These are phyloP conservation scores for Lichtheimia hyalospora DNA, from an alignment of 371 early-diverging fungal species.

Conservation along the genomic window DNA sequence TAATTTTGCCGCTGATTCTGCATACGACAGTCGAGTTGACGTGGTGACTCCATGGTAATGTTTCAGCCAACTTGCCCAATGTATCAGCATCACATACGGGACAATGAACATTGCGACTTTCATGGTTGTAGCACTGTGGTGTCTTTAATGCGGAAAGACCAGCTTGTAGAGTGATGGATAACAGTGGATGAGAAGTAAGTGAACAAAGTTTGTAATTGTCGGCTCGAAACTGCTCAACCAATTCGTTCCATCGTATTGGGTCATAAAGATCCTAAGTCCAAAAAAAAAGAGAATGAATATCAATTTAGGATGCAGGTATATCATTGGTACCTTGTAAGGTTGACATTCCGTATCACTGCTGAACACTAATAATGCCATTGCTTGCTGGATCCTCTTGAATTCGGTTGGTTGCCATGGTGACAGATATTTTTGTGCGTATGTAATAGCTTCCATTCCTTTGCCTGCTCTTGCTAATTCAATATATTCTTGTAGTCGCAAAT, in stretches of 20 bases:
- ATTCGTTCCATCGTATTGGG: constrained; percentile 72
- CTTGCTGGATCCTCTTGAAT: constrained; percentile 75
- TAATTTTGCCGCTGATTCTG: constrained; percentile 81
- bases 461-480: constrained; percentile 77
- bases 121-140: constrained; percentile 70
- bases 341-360: constrained; percentile 69
- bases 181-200: constrained; percentile 79
- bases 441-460: constrained; percentile 72
- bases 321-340: constrained; percentile 20
- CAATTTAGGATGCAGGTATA: too few species aligned
- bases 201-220: constrained; percentile 85
- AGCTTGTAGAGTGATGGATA: constrained; percentile 87
- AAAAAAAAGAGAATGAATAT: too few species aligned
- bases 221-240: constrained; percentile 77
- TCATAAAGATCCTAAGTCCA: constrained; percentile 63
- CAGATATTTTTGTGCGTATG: constrained; percentile 83
- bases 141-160: constrained; percentile 94
- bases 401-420: constrained; percentile 73
- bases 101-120: constrained; percentile 86
- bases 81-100: constrained; percentile 90
- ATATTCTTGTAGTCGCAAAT: constrained; percentile 90
- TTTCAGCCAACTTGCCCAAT: constrained; percentile 78
- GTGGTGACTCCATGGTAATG: constrained; percentile 89
- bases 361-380: constrained; percentile 87
- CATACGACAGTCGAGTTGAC: constrained; percentile 93